Percentiles rank a stretch among this genome's conserved stretches.
These are phyloP conservation scores for Carallia pectinifolia DNA, from an alignment of 345 rosid genomes.

Conservation along the genomic window DNA sequence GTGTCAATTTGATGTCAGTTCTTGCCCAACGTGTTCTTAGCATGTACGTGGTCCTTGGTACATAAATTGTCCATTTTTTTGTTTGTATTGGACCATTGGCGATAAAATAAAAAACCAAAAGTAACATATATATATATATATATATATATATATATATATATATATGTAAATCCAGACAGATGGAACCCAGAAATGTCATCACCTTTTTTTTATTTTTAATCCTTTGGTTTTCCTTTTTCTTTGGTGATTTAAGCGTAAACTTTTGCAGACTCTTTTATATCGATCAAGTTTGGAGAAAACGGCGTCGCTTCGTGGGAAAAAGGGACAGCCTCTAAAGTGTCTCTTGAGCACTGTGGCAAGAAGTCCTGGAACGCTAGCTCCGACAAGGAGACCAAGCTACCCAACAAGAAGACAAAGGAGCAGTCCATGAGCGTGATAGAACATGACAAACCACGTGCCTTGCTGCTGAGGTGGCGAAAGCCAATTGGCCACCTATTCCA, in stretches of 20 bases:
- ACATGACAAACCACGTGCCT: constrained; percentile 50
- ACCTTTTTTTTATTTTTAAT: neutral
- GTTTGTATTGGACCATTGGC: neutral
- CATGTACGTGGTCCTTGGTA: neutral
- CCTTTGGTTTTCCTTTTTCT: neutral
- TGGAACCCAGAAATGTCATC: neutral
- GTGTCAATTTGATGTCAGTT: constrained; percentile 6
- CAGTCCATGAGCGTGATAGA: constrained; percentile 54
- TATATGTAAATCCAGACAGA: neutral
- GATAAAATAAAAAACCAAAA: neutral
- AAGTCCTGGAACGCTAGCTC: constrained; percentile 24
- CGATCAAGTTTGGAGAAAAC: constrained; percentile 81
- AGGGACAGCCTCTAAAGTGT: constrained; percentile 53
- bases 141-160: neutral
- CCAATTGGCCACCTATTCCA: constrained; percentile 84
- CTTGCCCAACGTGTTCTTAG: constrained; percentile 2
- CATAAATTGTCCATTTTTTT: neutral
- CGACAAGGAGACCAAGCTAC: constrained; percentile 20
- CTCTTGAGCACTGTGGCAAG: constrained; percentile 47
- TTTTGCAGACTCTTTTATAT: constrained; percentile 82
- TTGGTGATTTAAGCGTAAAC: neutral
- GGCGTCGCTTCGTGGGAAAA: constrained; percentile 91
- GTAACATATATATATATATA: neutral
- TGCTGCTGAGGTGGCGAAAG: constrained; percentile 89
- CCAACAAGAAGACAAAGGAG: neutral